These are phyloP conservation scores for Raphanus sativus DNA, from an alignment of 345 rosid species.

Conservation along the genomic window DNA sequence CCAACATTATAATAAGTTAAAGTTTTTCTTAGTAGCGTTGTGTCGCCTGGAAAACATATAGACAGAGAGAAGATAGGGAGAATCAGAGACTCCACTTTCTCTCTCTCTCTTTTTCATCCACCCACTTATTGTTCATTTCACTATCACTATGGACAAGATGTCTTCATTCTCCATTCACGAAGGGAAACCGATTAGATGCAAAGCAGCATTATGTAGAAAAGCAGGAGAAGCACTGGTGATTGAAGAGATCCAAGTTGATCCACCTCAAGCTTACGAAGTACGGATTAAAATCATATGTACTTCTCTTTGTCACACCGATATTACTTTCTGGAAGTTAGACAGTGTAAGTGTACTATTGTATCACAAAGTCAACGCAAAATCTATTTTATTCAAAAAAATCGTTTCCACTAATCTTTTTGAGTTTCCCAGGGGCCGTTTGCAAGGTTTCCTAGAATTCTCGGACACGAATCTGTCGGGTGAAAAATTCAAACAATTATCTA, in stretches of 20 bases:
- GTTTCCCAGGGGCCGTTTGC: slow-evolving; percentile 47
- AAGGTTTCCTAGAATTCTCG: slow-evolving; percentile 59
- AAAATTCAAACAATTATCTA: not conserved
- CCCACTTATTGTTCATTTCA: not conserved
- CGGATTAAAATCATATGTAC: slow-evolving; percentile 70
- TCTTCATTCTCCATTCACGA: slow-evolving; percentile 17
- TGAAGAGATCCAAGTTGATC: slow-evolving; percentile 67
- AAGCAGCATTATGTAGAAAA: slow-evolving; percentile 62
- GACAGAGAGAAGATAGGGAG: not conserved
- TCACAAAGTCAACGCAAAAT: not conserved
- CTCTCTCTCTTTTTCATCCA: not conserved
- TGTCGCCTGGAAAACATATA: not conserved
- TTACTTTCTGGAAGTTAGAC: slow-evolving; percentile 50
- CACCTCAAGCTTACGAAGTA: slow-evolving; percentile 70
- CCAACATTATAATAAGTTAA: not conserved
- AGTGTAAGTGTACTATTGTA: slow-evolving; percentile 38
- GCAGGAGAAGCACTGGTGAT: slow-evolving; percentile 52
- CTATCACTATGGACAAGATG: slow-evolving; percentile 1
- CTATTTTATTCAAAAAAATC: not conserved
- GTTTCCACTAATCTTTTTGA: not conserved
- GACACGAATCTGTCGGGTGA: slow-evolving; percentile 82
- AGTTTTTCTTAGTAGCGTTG: not conserved
- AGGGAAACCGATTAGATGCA: slow-evolving; percentile 58
- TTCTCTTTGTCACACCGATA: slow-evolving; percentile 65
- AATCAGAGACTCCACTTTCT: not conserved